Percentiles rank a stretch among this genome's conserved stretches.
Conservation (phyloP, 2,329 filamentous ascomycete species). For the Hymenoscyphus repandus region DNA sequence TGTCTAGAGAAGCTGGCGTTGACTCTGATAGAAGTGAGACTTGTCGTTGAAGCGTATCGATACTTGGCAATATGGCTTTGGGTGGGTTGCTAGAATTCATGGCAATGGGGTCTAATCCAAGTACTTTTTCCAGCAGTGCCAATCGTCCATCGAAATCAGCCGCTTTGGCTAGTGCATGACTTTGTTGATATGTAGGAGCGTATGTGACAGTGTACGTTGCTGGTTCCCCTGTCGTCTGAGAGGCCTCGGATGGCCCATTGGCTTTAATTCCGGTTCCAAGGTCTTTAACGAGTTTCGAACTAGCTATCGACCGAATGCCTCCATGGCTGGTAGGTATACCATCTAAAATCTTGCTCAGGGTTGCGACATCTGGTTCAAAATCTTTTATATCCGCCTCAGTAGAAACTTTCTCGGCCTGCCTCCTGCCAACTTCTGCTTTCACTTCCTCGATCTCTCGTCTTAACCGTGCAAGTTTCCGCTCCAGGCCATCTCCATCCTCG, state of each 20-base stretch:
- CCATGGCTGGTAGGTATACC: conserved; percentile 44
- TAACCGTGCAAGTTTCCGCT: conserved; percentile 74
- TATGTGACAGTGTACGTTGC: conserved; percentile 62
- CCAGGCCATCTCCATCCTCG: conserved; percentile 70
- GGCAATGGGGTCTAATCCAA: conserved; percentile 71
- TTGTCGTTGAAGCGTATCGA: conserved; percentile 76
- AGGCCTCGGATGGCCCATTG: conserved; percentile 22
- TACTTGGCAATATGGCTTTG: conserved; percentile 72
- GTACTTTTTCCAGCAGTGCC: conserved; percentile 68
- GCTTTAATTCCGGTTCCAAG: conserved; percentile 26
- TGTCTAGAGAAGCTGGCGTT: conserved; percentile 67
- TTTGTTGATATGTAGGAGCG: conserved; percentile 59
- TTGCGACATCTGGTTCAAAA: conserved; percentile 53
- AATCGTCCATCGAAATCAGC: conserved; percentile 86
- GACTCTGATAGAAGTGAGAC: conserved; percentile 70
- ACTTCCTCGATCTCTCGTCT: conserved; percentile 77
- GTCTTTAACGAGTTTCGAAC: conserved; percentile 27
- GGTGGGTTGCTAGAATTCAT: conserved; percentile 51
- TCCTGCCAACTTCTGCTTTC: conserved; percentile 52
- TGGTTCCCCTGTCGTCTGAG: conserved; percentile 22
- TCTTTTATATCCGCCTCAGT: conserved; percentile 35
- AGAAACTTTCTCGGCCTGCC: conserved; percentile 41
- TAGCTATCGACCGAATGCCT: conserved; percentile 10
- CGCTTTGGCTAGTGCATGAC: conserved; percentile 69
- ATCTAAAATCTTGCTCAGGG: conserved; percentile 68